These are phyloP conservation scores for Fusarium armeniacum DNA, from an alignment of 2,329 filamentous ascomycete species.

Conservation along the genomic window DNA sequence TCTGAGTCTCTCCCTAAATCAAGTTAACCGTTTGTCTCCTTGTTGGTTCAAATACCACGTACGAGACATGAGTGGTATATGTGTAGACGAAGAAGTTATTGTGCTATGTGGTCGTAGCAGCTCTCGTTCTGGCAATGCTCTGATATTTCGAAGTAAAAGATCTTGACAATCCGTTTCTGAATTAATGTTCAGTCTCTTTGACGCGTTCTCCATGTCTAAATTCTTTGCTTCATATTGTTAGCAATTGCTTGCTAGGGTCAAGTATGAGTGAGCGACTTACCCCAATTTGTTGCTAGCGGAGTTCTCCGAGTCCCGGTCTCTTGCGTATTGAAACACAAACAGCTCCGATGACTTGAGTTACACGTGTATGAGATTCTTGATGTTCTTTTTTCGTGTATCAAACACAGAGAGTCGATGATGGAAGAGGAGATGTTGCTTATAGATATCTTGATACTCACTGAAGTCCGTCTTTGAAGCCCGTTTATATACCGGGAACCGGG, in stretches of 20 bases:
- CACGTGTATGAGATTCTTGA: no score
- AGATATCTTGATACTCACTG: not conserved
- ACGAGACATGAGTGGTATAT: conserved; percentile 31
- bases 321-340: conserved; percentile 18
- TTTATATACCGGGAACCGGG: conserved; percentile 20
- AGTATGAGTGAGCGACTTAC: not conserved
- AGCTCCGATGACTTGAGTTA: not conserved
- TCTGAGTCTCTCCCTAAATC: not conserved
- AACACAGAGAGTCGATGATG: no score
- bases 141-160: conserved; percentile 45
- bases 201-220: not conserved
- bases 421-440: not conserved
- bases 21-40: not conserved
- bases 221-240: not conserved
- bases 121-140: conserved; percentile 49
- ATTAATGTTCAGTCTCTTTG: conserved; percentile 30
- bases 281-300: conserved; percentile 3
- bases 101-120: conserved; percentile 6
- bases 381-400: accelerated
- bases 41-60: not conserved
- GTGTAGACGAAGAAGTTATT: conserved; percentile 17
- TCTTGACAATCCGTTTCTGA: conserved; percentile 50
- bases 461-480: not conserved
- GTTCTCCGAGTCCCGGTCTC: not conserved
- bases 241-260: not conserved